Evolutionary conservation across 495 filamentous ascomycete genomes (phyloP).

Genomic region (Viridothelium virens): DNA sequence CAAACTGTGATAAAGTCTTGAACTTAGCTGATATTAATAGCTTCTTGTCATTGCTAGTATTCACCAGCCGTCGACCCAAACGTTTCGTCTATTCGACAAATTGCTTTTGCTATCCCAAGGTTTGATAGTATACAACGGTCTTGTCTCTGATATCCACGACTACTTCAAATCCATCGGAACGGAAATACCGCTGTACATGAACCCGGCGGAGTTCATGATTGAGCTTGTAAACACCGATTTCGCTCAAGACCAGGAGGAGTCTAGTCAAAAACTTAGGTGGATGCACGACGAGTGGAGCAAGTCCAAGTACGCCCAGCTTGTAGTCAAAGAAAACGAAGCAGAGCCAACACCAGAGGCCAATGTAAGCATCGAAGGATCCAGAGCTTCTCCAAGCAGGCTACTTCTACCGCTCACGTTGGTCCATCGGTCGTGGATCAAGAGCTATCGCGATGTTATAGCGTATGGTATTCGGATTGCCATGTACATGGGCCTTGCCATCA

Average conservation of each 20-base stretch:
- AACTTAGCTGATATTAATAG: slow-evolving; percentile 26
- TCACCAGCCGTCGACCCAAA: slow-evolving; percentile 71
- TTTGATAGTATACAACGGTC: slow-evolving; percentile 60
- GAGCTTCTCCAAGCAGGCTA: slow-evolving; percentile 23
- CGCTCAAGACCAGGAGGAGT: slow-evolving; percentile 39
- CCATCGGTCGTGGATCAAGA: slow-evolving; percentile 69
- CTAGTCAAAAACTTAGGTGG: slow-evolving; percentile 34
- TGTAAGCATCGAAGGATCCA: slow-evolving; percentile 26
- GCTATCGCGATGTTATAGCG: slow-evolving; percentile 69
- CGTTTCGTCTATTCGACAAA: slow-evolving; percentile 72
- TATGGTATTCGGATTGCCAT: slow-evolving; percentile 77
- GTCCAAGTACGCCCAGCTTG: slow-evolving; percentile 21
- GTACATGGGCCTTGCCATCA: slow-evolving; percentile 74
- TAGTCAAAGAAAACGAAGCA: slow-evolving; percentile 17
- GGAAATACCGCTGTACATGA: slow-evolving; percentile 56
- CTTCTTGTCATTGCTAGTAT: slow-evolving; percentile 70
- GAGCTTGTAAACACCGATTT: slow-evolving; percentile 73
- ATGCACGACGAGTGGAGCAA: slow-evolving; percentile 42
- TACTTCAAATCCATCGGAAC: slow-evolving; percentile 55
- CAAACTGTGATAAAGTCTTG: neutral
- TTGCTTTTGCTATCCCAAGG: slow-evolving; percentile 64
- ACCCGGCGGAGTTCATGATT: slow-evolving; percentile 71
- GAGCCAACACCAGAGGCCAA: slow-evolving; percentile 28
- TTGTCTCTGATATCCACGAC: slow-evolving; percentile 41
- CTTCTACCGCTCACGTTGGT: slow-evolving; percentile 48